Conservation (phyloP, 2,329 filamentous ascomycete genomes). For the Fusarium lyarnte region DNA sequence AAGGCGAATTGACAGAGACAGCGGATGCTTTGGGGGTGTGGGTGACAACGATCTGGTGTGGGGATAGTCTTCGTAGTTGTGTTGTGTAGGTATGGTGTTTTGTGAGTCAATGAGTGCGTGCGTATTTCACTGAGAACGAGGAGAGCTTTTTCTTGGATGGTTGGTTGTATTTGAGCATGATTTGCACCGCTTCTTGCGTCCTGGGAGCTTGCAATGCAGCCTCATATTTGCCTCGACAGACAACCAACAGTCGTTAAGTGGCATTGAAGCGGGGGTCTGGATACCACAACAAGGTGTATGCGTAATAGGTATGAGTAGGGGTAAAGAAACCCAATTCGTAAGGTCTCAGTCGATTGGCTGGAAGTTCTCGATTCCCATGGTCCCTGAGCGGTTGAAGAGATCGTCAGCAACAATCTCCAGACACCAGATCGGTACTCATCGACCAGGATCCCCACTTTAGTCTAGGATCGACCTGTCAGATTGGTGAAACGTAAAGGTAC, state of each 20-base stretch:
- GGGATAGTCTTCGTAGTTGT: constrained; percentile 4
- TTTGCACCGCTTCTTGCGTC: neutral
- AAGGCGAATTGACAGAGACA: constrained; percentile 13
- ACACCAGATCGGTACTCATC: constrained; percentile 37
- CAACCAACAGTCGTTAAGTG: neutral
- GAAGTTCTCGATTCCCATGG: constrained; percentile 25
- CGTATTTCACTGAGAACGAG: neutral
- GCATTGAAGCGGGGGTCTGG: neutral
- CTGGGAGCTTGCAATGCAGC: neutral
- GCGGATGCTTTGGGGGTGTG: constrained; percentile 13
- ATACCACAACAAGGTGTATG: constrained; percentile 10
- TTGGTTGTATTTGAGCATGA: neutral
- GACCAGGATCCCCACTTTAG: constrained; percentile 13
- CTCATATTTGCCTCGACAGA: constrained; percentile 5
- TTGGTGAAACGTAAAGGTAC: constrained; percentile 1
- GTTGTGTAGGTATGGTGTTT: neutral
- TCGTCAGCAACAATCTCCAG: constrained; percentile 31
- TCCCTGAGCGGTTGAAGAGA: constrained; percentile 29
- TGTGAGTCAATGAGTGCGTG: neutral
- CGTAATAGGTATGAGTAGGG: neutral
- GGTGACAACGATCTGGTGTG: neutral
- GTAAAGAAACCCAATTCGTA: neutral
- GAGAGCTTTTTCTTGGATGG: neutral
- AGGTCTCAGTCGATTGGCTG: constrained; percentile 9
- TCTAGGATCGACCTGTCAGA: neutral